Percentiles rank a stretch among this genome's conserved stretches.
These are phyloP conservation scores for Barnettozyma vustinii DNA, from an alignment of 805 yeast species.

Conservation along the genomic window DNA sequence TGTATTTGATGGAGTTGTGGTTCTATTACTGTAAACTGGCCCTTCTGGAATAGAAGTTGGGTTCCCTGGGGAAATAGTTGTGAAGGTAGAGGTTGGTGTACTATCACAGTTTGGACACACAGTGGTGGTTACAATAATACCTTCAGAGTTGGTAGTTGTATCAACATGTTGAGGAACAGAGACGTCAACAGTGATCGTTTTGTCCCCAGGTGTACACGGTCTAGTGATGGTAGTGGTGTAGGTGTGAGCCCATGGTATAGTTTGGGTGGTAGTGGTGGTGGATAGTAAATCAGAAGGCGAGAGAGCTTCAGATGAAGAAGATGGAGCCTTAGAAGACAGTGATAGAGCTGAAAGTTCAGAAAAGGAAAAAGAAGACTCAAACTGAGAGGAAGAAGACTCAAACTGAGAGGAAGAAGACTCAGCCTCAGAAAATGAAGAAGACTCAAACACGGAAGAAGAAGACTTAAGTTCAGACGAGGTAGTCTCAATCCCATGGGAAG, in stretches of 20 bases:
- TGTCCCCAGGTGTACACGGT: constrained; percentile 10
- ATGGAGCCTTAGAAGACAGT: neutral
- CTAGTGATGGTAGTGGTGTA: constrained; percentile 10
- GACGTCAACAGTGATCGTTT: constrained; percentile 10
- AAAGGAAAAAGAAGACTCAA: neutral
- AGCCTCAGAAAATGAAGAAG: neutral
- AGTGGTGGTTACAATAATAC: neutral
- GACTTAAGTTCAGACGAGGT: neutral
- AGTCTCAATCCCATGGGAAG: neutral
- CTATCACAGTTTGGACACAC: neutral
- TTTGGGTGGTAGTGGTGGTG: constrained; percentile 1
- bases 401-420: neutral
- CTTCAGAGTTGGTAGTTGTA: constrained; percentile 2
- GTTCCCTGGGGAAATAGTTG: constrained; percentile 1
- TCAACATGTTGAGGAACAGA: neutral
- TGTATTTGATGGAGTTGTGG: neutral
- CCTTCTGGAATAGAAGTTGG: neutral
- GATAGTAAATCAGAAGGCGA: neutral
- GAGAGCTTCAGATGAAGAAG: neutral
- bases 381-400: neutral
- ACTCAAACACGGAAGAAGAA: neutral
- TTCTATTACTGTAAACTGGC: neutral
- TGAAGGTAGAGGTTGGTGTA: neutral
- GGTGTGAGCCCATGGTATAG: constrained; percentile 10
- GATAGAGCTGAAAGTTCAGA: neutral